Base-by-base conservation (phyloP, 805 yeast species). In the Yamadazyma endophytica region DNA sequence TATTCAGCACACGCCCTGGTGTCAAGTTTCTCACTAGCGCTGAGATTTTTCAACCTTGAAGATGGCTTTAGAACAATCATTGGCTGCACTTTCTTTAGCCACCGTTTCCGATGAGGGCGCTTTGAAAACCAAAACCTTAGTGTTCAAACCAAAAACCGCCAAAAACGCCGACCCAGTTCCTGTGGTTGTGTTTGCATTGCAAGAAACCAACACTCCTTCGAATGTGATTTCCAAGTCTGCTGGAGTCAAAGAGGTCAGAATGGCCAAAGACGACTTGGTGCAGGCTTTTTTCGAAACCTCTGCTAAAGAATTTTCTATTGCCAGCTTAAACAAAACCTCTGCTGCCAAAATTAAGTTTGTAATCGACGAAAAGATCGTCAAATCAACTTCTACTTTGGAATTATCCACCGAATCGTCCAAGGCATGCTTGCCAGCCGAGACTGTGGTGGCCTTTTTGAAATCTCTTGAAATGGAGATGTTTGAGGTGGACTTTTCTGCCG, bases 61-160 rank as follows among this genome's bases (percentile, higher is more conserved):
- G 25, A 80, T 81, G 87, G 76, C 85, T 28, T 68, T 81, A 43
- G 85, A 77, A 65, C 75, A 79, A 49, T 62, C 81, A 14, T 72
- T 83, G 44, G 77, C 86, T 26, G 70, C 79, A 28, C 65, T 83
- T 39, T 79, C 88, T 24, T 59, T 82, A 44, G 69, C 75, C 22
- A 68, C 74, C 24, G 79, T 72, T 26, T 47, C 70, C 12, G 56
- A 73, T 28, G 79, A 68, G 27, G 64, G 68, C 22, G 69, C 82
- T 2, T 40, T 64, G 17, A 64, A 78, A 17, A 73, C 85, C 40
- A 87, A 87, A 59, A 73, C 89, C 4, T 66, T 87, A 40, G 88
- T 87, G 17, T 87, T 87, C 75, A 87, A 87, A 64, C 95, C 95
- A 47, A 87, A 87, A 64, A 85, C 95, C 28, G 80, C 95, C 21